Base-by-base conservation (phyloP, 768 basidiomycete genomes). In the Boletus rubropictus region DNA sequence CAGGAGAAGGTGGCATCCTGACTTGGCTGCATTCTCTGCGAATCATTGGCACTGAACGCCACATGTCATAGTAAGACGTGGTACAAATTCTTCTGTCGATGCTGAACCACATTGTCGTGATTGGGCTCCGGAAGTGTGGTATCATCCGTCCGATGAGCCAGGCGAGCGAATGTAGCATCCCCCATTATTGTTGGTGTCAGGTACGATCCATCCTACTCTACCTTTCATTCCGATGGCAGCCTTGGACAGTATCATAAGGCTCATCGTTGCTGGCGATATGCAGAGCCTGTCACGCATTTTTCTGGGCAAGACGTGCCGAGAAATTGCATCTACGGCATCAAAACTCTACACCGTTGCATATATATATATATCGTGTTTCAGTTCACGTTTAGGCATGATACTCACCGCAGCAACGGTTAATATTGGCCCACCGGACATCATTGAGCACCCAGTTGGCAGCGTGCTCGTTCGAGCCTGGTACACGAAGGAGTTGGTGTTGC, bases 401-500 rank as follows among this genome's bases (percentile, higher is more conserved):
- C 22, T 44, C 2, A 9, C 15, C n/a, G n/a, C 18, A 61, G 53
- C 15, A n/a, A 52, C 52, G 6, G 8, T 52, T 3, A 35, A 75
- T 48, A 70, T 77, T 18, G 40, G 52, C n/a, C 2, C 79, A 82
- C 48, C 82, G 76, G 76, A 73, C 76, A 0, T 60, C 61, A 20
- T 78, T 79, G 4, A 80, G 76, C 52, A 56, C 68, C 0, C 70
- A 79, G 44, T 2, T 44, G 1, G 56, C 81, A 0, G 62, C 69
- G 2, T 84, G 81, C 56, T 73, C 75, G 9, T 80, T 84, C 8
- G 77, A 82, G 52, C 81, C 81, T 3, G 78, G 75, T 9, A n/a
- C n/a, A n/a, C 0, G 66, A 70, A 7, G 82, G 84, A 46, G 61
- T 84, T 22, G 71, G 65, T 1, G 62, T 53, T 0, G 78, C 78